Percentiles rank a stretch among this genome's conserved stretches.
Evolutionary conservation across 345 rosid species (phyloP).

Genomic region (Sisymbrium irio): DNA sequence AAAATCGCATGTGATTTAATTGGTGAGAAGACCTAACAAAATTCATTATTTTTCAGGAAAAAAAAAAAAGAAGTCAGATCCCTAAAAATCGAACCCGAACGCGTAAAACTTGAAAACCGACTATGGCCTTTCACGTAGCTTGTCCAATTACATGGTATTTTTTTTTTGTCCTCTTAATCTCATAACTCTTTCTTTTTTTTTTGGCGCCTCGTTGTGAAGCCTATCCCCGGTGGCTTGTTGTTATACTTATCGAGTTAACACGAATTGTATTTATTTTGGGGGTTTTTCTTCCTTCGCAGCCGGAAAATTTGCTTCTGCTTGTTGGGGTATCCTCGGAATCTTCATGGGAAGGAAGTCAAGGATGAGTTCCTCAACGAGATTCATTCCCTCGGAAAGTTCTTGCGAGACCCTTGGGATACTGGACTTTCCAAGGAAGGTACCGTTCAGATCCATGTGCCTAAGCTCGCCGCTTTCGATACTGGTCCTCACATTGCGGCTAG

Average conservation of each 20-base stretch:
- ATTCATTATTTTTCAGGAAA: neutral
- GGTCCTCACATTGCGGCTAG: conserved; percentile 33
- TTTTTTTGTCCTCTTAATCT: neutral
- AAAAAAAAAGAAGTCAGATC: conserved; percentile 38
- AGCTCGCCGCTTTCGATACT: conserved; percentile 47
- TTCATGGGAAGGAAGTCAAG: conserved; percentile 42
- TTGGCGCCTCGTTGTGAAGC: conserved; percentile 20
- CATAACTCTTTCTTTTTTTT: neutral
- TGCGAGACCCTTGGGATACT: conserved; percentile 54
- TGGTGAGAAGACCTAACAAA: conserved; percentile 3
- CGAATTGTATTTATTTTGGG: conserved; percentile 1
- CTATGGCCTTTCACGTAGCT: conserved; percentile 99
- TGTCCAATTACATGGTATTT: conserved; percentile 88
- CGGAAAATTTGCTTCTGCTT: conserved; percentile 86
- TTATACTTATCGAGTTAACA: conserved; percentile 5
- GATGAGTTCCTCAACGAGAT: conserved; percentile 51
- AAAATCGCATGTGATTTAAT: conserved; percentile 1
- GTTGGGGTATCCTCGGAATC: conserved; percentile 80
- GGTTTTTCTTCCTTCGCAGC: conserved; percentile 36
- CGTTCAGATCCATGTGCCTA: conserved; percentile 84
- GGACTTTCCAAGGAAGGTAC: conserved; percentile 48
- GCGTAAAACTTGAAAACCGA: conserved; percentile 40
- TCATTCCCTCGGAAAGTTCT: conserved; percentile 44
- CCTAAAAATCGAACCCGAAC: conserved; percentile 50
- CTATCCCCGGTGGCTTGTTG: neutral